Evolutionary conservation across 2,329 filamentous ascomycete species (phyloP).

Genomic region (Aphanoascus verrucosus): DNA sequence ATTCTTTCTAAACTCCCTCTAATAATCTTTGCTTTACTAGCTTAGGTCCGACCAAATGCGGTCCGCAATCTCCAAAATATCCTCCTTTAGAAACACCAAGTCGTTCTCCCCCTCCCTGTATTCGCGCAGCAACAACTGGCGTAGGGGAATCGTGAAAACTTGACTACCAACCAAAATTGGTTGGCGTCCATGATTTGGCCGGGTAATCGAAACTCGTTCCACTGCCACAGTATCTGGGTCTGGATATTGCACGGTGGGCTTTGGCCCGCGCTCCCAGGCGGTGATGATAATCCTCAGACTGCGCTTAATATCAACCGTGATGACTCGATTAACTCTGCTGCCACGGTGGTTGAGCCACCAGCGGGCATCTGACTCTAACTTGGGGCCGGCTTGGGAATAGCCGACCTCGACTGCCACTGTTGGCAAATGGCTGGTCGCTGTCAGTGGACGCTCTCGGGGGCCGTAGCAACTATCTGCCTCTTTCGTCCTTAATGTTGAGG

Average conservation of each 20-base stretch:
- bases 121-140: slow-evolving; percentile 3
- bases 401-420: slow-evolving; percentile 8
- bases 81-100: slow-evolving; percentile 4
- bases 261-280: slow-evolving; percentile 2
- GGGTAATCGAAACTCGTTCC: slow-evolving; percentile 5
- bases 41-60: too few species aligned
- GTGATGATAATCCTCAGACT: slow-evolving; percentile 6
- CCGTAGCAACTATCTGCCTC: not conserved
- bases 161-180: not conserved
- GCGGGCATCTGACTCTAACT: slow-evolving; percentile 2
- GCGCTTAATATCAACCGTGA: slow-evolving; percentile 12
- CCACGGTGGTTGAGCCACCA: slow-evolving; percentile 9
- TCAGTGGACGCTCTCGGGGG: not conserved
- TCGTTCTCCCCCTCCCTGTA: slow-evolving; percentile 1
- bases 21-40: too few species aligned
- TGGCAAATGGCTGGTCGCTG: not conserved
- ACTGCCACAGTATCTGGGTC: not conserved
- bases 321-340: not conserved
- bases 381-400: slow-evolving; percentile 1
- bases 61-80: not conserved
- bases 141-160: not conserved
- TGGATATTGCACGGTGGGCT: not conserved
- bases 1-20: too few species aligned
- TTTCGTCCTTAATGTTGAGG: not conserved
- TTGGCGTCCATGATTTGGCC: not conserved